Conservation (phyloP, 129 eudicot species). For the Scalesia atractyloides region DNA sequence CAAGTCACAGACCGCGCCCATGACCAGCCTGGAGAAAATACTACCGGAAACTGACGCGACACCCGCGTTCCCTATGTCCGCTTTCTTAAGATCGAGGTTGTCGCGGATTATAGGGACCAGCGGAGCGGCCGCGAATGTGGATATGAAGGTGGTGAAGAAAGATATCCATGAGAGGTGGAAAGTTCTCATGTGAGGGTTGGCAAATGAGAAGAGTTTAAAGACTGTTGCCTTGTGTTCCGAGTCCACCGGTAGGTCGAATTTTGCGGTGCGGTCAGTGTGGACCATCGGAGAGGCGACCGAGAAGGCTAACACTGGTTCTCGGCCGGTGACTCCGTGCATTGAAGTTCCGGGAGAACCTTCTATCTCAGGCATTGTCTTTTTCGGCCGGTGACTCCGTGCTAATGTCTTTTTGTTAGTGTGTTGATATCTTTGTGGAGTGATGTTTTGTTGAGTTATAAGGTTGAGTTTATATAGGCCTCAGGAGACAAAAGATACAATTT, state of each 20-base stretch:
- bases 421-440: neutral
- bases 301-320: slow-evolving; percentile 37
- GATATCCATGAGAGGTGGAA: slow-evolving; percentile 55
- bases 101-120: slow-evolving; percentile 56
- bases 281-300: slow-evolving; percentile 34
- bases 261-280: slow-evolving; percentile 36
- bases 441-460: neutral
- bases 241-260: slow-evolving; percentile 49
- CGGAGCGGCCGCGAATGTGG: slow-evolving; percentile 62
- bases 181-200: slow-evolving; percentile 51
- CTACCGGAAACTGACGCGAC: slow-evolving; percentile 48
- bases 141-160: slow-evolving; percentile 43
- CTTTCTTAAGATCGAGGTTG: slow-evolving; percentile 42
- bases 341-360: slow-evolving; percentile 35
- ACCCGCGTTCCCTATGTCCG: slow-evolving; percentile 49
- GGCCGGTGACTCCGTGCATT: slow-evolving; percentile 46
- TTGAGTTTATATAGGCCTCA: neutral
- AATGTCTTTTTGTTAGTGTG: neutral
- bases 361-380: slow-evolving; percentile 32
- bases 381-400: too few species aligned
- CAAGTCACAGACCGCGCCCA: slow-evolving; percentile 60
- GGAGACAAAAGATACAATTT: neutral
- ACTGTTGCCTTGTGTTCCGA: slow-evolving; percentile 52
- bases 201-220: slow-evolving; percentile 45
- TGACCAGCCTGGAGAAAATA: slow-evolving; percentile 52